Evolutionary conservation across 2,329 filamentous ascomycete species (phyloP), one percentile per base, ranked within the genome.

Genomic region (Hypomyces perniciosus): DNA sequence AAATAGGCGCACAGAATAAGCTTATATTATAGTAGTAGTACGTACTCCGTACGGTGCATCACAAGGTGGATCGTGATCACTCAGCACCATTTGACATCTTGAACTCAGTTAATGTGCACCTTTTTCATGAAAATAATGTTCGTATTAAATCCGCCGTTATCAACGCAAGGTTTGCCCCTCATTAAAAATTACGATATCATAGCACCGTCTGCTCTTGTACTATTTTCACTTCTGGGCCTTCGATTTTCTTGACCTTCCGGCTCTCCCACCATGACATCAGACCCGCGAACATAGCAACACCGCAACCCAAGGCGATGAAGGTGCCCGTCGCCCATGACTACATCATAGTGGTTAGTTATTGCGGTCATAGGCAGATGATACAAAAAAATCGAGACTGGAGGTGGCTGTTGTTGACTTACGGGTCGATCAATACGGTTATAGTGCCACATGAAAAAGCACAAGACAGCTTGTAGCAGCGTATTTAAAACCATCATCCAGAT

Each of bases 221-320:
- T 8, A 44, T 44, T 28, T 44, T 44, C 42, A 44, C 42, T 12
- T 30, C 42, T 9, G 59, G 58, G 3, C 59, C 58, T 30, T 61
- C 59, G 28, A 60, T 59, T 28, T 59, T 58, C 51, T 61, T 61
- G 12, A 61, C 59, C 46, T 59, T 61, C 0, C 59, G 56, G 2
- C 59, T 58, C 39, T 61, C 59, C 59, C 59, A 61, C 56, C 57
- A 61, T 1, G 58, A 60, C 58, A 61, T 57, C 6, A 60, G 40
- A n/a, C 59, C 59, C 0, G 59, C 58, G 5, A 57, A 39, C 59
- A 61, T 61, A 8, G 57, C 46, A n/a, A 58, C 56, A 42, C 57
- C 59, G 42, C 59, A 61, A 8, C 57, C 59, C 28, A 61, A 44
- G 8, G 51, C 59, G 27, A 61, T 61, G 31, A 61, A 61, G 1